These are phyloP conservation scores for Verticillium alfalfae DNA, from an alignment of 2,329 filamentous ascomycete genomes.

Conservation along the genomic window DNA sequence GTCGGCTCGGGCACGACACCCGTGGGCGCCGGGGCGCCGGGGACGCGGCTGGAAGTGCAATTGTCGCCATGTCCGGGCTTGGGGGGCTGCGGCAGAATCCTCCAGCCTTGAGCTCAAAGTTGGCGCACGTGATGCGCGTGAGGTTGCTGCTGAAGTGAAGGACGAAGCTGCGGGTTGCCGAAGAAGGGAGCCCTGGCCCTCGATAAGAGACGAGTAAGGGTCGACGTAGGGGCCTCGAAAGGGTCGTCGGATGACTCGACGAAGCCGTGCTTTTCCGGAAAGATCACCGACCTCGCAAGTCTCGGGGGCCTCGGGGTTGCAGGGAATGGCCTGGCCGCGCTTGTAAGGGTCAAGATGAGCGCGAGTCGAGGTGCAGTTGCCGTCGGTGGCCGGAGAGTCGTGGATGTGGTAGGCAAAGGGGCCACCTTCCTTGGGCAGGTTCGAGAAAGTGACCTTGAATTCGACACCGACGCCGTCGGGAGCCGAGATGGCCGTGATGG, in stretches of 20 bases:
- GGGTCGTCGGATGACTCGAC: conserved; percentile 39
- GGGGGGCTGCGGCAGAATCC: conserved; percentile 3
- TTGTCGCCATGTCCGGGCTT: conserved; percentile 2
- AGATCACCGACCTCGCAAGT: conserved; percentile 75
- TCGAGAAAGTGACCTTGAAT: conserved; percentile 50
- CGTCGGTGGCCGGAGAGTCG: conserved; percentile 56
- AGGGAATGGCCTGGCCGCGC: conserved; percentile 57
- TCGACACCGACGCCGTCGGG: conserved; percentile 48
- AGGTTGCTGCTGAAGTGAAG: conserved; percentile 56
- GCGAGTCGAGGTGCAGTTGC: conserved; percentile 65
- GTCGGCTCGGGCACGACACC: neutral
- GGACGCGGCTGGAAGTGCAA: conserved; percentile 4
- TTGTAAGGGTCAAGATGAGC: conserved; percentile 67
- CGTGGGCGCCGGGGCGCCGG: conserved; percentile 1
- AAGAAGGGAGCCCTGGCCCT: conserved; percentile 51
- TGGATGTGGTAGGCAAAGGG: conserved; percentile 71
- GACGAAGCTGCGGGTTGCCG: conserved; percentile 59
- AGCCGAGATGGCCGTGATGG: conserved; percentile 38
- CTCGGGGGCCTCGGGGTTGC: conserved; percentile 49
- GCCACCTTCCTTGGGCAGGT: conserved; percentile 50
- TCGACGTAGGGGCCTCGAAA: conserved; percentile 49
- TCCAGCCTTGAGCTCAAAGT: conserved; percentile 39
- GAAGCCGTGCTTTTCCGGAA: conserved; percentile 68
- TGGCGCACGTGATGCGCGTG: conserved; percentile 60
- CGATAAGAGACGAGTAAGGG: conserved; percentile 47